Evolutionary conservation across 2,329 filamentous ascomycete genomes (phyloP), one percentile per base, ranked within the genome.

Genomic region (Ceratocystis papillata): DNA sequence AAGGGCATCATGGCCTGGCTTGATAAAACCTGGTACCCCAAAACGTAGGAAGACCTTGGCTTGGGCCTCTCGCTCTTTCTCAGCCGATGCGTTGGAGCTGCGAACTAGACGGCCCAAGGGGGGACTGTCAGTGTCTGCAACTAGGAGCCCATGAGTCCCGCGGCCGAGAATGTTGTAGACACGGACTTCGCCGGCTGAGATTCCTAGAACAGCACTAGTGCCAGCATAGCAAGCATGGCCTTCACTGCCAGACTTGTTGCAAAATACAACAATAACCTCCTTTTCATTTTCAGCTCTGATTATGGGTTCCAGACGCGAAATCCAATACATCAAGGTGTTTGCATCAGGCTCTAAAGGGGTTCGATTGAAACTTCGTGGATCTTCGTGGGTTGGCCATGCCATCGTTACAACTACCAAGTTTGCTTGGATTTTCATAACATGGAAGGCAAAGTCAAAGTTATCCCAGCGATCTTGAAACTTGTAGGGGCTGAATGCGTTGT

Each of bases 301-400:
- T 0, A 87, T 64, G 0, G 89, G 89, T 62, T 87, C 84, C 3
- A 93, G 78, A 0, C 89, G 80, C 12, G 83, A 81, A 0, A 89
- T 77, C 89, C 89, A 93, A 71, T 92, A 93, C 0, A 83, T 81
- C 6, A 93, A 72, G 0, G 88, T 90, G n/a, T 88, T 83, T 74
- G 88, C 79, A 69, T 92, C 88, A 0, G 88, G 87, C 53, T 84
- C 81, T 0, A 79, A 72, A 0, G 82, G 82, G 68, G 69, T 76
- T 25, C 69, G 77, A 67, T 71, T 83, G 72, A 77, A 84, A 5
- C 67, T 65, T 10, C 71, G 77, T 1, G 73, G 78, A 70, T 78
- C 80, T 69, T 79, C 83, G 65, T 73, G 77, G 1, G 87, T 90
- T 41, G 88, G 78, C 88, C 88, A 93, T 0, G 89, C 88, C 88